phyloP scores from a whole-genome alignment of 139 green algal genomes.

The Penium margaritaceum region DNA sequence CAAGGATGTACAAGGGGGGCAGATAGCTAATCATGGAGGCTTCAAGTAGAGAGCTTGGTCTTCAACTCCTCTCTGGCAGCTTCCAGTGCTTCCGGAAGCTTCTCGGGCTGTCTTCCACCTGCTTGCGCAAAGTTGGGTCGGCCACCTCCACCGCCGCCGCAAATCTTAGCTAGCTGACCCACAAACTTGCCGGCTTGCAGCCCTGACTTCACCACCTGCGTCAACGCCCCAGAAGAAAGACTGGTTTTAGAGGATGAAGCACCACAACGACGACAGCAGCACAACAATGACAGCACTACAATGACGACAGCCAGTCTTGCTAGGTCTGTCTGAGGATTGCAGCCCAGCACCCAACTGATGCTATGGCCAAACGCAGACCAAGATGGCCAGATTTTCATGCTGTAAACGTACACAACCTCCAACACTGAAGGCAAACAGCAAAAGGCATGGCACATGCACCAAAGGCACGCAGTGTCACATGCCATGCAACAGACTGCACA shows the following conservation, averaged over 20 bases:
- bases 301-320: too few relatives aligned
- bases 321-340: too few relatives aligned
- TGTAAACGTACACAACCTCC: neutral
- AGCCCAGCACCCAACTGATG: neutral
- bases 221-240: too few relatives aligned
- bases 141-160: slow-evolving; percentile 79
- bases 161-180: slow-evolving; percentile 75
- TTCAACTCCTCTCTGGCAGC: slow-evolving; percentile 14
- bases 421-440: neutral
- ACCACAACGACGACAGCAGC: too few relatives aligned
- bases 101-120: slow-evolving; percentile 67
- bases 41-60: too few relatives aligned
- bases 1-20: too few relatives aligned
- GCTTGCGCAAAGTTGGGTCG: slow-evolving; percentile 79
- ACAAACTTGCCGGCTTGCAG: slow-evolving; percentile 78
- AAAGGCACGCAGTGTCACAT: neutral
- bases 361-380: neutral
- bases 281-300: too few relatives aligned
- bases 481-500: neutral
- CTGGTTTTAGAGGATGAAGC: too few relatives aligned
- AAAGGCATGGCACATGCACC: neutral
- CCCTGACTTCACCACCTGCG: slow-evolving; percentile 56
- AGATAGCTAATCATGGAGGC: too few relatives aligned
- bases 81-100: slow-evolving; percentile 51
- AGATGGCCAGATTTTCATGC: neutral